Evolutionary conservation across 331 rosid species (phyloP).

Genomic region (Acacia pycnantha): DNA sequence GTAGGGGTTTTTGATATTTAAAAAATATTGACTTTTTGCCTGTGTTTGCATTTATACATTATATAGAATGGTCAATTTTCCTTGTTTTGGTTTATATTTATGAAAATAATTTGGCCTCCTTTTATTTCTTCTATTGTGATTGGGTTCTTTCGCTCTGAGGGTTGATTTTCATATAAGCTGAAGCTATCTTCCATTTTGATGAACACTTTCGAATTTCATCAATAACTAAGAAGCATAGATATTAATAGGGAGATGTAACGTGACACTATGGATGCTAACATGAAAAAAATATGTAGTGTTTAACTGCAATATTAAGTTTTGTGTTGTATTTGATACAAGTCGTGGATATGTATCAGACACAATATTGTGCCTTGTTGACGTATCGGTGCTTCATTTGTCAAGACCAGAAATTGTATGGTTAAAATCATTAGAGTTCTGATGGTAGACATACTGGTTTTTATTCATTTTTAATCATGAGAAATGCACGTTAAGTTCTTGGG

Average conservation of each 20-base stretch:
- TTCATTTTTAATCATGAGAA: constrained; percentile 19
- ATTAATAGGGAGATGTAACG: not conserved
- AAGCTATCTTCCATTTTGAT: constrained; percentile 20
- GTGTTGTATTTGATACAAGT: not conserved
- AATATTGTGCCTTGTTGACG: not conserved
- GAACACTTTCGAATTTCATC: constrained; percentile 20
- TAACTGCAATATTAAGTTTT: not conserved
- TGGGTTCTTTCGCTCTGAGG: not conserved
- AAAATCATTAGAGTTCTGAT: constrained; percentile 11
- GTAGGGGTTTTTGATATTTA: not conserved
- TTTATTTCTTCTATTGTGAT: constrained; percentile 20
- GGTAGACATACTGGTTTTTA: constrained; percentile 3
- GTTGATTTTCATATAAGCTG: constrained; percentile 12
- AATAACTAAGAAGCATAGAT: not conserved
- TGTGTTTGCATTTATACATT: constrained; percentile 16
- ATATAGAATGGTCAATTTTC: constrained; percentile 3
- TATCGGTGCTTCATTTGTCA: not conserved
- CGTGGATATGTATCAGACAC: not conserved
- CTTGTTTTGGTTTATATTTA: constrained; percentile 21
- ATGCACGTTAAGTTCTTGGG: not conserved
- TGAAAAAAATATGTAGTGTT: not conserved
- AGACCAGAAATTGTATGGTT: constrained; percentile 16
- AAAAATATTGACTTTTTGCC: constrained; percentile 9
- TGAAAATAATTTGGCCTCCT: constrained; percentile 1
- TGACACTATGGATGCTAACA: not conserved